These are phyloP conservation scores for Fusarium mundagurra DNA, from an alignment of 2,329 filamentous ascomycete species.

Conservation along the genomic window DNA sequence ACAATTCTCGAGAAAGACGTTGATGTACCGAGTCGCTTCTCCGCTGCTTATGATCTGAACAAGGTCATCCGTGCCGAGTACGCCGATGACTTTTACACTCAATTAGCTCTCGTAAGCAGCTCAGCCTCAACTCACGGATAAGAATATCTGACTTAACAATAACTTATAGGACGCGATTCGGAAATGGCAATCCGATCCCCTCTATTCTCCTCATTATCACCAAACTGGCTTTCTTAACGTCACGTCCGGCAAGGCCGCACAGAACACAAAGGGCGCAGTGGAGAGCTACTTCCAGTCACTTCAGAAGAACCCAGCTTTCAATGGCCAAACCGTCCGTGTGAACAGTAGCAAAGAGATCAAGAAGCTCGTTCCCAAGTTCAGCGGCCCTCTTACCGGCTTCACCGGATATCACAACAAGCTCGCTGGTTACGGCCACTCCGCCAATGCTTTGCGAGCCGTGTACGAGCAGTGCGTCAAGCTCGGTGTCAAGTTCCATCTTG, in stretches of 20 bases:
- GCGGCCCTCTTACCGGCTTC: slow-evolving; percentile 9
- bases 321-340: slow-evolving; percentile 15
- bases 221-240: slow-evolving; percentile 30
- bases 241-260: slow-evolving; percentile 13
- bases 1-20: slow-evolving; percentile 27
- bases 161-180: slow-evolving; percentile 8
- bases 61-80: slow-evolving; percentile 31
- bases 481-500: slow-evolving; percentile 17
- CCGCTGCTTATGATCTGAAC: slow-evolving; percentile 24
- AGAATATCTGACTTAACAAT: background rate
- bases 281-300: slow-evolving; percentile 25
- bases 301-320: slow-evolving; percentile 18
- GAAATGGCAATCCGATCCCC: slow-evolving; percentile 25
- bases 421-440: slow-evolving; percentile 22
- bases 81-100: slow-evolving; percentile 20
- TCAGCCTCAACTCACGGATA: rapidly evolving
- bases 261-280: slow-evolving; percentile 16
- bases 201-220: slow-evolving; percentile 21
- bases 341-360: slow-evolving; percentile 6
- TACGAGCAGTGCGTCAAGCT: slow-evolving; percentile 25
- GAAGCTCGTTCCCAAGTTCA: slow-evolving; percentile 21
- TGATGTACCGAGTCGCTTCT: slow-evolving; percentile 19
- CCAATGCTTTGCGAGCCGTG: slow-evolving; percentile 17
- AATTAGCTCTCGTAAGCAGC: slow-evolving; percentile 8
- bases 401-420: slow-evolving; percentile 26